Evolutionary conservation across 768 basidiomycete genomes (phyloP).

Genomic region (Crassisporium funariophilum): DNA sequence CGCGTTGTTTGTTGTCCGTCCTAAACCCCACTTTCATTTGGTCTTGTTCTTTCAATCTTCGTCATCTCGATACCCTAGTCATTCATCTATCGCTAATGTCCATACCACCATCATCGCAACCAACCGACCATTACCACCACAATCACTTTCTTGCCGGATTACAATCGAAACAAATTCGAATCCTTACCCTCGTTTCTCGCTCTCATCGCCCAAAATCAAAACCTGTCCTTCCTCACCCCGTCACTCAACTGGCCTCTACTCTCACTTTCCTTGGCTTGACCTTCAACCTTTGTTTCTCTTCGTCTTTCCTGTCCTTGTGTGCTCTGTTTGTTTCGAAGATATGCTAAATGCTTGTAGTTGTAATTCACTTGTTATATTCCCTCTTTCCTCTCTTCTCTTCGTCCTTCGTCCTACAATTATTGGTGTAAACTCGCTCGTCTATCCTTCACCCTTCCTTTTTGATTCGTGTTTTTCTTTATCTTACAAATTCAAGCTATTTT

Average conservation of each 20-base stretch:
- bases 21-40: constrained; percentile 1
- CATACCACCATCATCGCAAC: background rate
- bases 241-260: background rate
- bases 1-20: background rate
- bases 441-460: constrained; percentile 7
- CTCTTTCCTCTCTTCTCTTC: background rate
- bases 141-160: background rate
- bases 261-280: background rate
- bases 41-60: background rate
- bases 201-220: background rate
- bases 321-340: constrained; percentile 5
- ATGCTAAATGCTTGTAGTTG: constrained; percentile 14
- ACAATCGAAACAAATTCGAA: background rate
- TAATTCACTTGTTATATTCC: constrained; percentile 7
- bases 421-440: no score
- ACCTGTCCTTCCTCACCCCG: background rate
- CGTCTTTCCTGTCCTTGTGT: background rate
- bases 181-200: background rate
- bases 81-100: constrained; percentile 1
- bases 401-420: background rate
- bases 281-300: background rate
- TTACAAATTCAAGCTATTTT: constrained; percentile 26
- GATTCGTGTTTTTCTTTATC: constrained; percentile 4
- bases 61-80: background rate
- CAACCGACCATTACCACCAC: no score